A percentile compares a stretch with the other conserved stretches of the same genome.
Conservation (phyloP, 306 rosid genomes). For the Quercus rubra region DNA sequence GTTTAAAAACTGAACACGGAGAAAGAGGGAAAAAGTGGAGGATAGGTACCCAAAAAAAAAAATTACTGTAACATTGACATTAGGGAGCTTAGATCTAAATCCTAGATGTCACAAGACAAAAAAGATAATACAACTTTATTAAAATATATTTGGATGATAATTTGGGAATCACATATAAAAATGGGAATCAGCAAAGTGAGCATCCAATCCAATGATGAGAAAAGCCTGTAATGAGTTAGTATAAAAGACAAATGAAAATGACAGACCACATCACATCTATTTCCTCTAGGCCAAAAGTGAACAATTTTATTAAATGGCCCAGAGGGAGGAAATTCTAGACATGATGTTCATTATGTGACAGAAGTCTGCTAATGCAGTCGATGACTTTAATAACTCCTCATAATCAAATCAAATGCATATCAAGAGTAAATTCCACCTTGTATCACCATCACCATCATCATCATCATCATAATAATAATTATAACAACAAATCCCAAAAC, state of each 20-base stretch:
- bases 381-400: neutral
- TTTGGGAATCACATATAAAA: neutral
- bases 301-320: constrained; percentile 4
- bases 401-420: neutral
- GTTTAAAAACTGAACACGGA: no score
- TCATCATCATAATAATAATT: neutral
- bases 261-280: neutral
- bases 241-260: neutral
- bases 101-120: neutral
- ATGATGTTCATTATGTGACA: neutral
- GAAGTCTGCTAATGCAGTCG: constrained; percentile 1
- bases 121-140: neutral
- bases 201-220: neutral
- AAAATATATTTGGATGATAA: neutral
- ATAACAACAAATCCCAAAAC: neutral
- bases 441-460: no score
- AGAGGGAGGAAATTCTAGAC: neutral
- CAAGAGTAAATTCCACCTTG: neutral
- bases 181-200: neutral
- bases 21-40: no score
- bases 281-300: neutral
- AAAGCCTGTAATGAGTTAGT: neutral
- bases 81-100: neutral
- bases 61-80: neutral
- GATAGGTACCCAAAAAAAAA: no score